phyloP scores from a whole-genome alignment of 1,284 basidiomycete species.

The Chondrostereum purpureum region DNA sequence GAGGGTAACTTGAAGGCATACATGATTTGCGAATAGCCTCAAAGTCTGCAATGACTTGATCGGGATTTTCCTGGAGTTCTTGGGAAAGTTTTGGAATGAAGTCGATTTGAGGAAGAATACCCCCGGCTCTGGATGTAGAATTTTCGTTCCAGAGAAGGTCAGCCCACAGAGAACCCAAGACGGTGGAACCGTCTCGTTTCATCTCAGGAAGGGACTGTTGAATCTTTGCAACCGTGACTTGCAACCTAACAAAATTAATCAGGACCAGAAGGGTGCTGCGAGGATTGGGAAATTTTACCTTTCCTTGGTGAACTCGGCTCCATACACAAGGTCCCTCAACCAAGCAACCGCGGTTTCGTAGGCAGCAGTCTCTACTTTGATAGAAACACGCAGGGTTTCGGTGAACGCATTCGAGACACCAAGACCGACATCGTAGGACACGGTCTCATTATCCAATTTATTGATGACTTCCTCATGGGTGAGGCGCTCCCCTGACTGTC shows the following conservation, averaged over 20 bases:
- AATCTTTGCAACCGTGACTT: conserved; percentile 84
- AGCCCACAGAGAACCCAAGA: conserved; percentile 70
- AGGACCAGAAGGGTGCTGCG: neutral
- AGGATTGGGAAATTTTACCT: conserved; percentile 43
- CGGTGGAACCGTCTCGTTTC: conserved; percentile 84
- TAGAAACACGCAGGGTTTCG: conserved; percentile 70
- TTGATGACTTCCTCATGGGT: conserved; percentile 90
- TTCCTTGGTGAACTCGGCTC: conserved; percentile 78
- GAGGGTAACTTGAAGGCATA: conserved; percentile 37
- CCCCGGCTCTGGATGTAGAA: conserved; percentile 71
- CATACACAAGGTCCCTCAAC: conserved; percentile 87
- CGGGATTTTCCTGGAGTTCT: conserved; percentile 70
- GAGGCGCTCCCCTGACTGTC: conserved; percentile 64
- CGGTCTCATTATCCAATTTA: conserved; percentile 86
- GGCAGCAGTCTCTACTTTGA: conserved; percentile 78
- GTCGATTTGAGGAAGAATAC: conserved; percentile 71
- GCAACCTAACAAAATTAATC: conserved; percentile 49
- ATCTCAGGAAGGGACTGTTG: conserved; percentile 89
- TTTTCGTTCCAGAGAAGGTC: conserved; percentile 65
- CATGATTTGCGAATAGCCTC: conserved; percentile 65
- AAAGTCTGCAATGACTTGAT: conserved; percentile 66
- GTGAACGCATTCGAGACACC: conserved; percentile 70
- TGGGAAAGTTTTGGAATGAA: conserved; percentile 75
- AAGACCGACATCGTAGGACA: conserved; percentile 75
- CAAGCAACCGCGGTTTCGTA: conserved; percentile 85